Percentiles rank a stretch among this genome's conserved stretches.
phyloP scores from a whole-genome alignment of 2,329 filamentous ascomycete genomes.

The Curvularia sp. region DNA sequence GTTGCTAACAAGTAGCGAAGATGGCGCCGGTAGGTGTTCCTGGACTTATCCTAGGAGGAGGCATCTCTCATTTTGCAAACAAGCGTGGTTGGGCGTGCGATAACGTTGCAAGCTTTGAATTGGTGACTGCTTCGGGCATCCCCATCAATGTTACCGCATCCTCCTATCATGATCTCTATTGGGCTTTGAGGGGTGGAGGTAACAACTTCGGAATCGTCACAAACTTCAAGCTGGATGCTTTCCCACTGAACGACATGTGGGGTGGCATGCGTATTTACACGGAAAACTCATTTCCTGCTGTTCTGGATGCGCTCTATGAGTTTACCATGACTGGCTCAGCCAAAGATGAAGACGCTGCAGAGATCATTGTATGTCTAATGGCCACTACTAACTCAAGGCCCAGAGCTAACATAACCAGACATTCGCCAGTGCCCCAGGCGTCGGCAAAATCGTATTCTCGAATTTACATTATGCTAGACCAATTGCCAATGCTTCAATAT shows the following conservation, averaged over 20 bases:
- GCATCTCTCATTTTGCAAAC: slow-evolving; percentile 31
- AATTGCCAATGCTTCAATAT: slow-evolving; percentile 31
- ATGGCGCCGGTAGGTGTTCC: slow-evolving; percentile 36
- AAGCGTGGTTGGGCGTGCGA: slow-evolving; percentile 38
- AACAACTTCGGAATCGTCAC: slow-evolving; percentile 45
- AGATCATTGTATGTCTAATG: slow-evolving; percentile 23
- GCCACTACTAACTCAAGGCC: neutral
- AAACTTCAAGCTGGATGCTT: slow-evolving; percentile 31
- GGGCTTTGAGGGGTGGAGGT: slow-evolving; percentile 43
- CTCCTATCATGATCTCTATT: slow-evolving; percentile 50
- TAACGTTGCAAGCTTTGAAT: slow-evolving; percentile 33
- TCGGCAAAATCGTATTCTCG: slow-evolving; percentile 27
- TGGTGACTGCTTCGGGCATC: slow-evolving; percentile 27
- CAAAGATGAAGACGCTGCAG: slow-evolving; percentile 28
- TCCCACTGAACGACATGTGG: slow-evolving; percentile 34
- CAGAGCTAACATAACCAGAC: slow-evolving; percentile 17
- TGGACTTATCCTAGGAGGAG: slow-evolving; percentile 38
- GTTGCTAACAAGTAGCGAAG: slow-evolving; percentile 1
- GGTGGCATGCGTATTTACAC: slow-evolving; percentile 27
- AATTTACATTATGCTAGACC: slow-evolving; percentile 36
- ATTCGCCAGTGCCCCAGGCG: slow-evolving; percentile 28
- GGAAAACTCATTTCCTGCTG: slow-evolving; percentile 13
- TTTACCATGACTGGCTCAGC: slow-evolving; percentile 20
- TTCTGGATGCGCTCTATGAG: slow-evolving; percentile 26
- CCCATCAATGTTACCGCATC: slow-evolving; percentile 15